Base-by-base conservation (phyloP, 31 red algal genomes). In the Endocladia muricata region DNA sequence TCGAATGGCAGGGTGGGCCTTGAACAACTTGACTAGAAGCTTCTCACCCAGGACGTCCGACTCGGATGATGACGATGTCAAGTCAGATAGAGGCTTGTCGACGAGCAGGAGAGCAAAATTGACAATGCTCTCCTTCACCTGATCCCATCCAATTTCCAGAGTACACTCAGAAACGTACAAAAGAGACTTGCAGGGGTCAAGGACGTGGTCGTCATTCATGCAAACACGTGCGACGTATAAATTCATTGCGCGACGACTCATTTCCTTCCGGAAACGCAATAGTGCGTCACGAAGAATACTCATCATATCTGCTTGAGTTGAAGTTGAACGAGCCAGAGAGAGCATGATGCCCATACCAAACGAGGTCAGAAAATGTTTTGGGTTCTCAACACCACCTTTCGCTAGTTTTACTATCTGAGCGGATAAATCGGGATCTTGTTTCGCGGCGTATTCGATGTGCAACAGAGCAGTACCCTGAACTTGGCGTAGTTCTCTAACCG, bases 381-480 rank as follows among this genome's bases (percentile, higher is more conserved):
- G 74, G 28, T 33, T 88, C 28, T 88, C 83, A 19, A 88, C 83
- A 55, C 83, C 83, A 25, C 54, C 37, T 40, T 88, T 88, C 8
- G 74, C 52, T 19, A 88, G 39, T 70, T 76, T 88, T 1, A 79
- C 47, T 28, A 88, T 73, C 47, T 88, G 74, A 48, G 28, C 40
- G 13, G 83, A 56, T 34, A 88, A 57, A 37, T 61, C 68, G 34
- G 83, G 83, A 66, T 88, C 83, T 55, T 88, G 83, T 57, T 73
- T 88, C 36, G 73, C 52, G 52, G 65, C 83, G 41, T 78, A 78
- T 51, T 88, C 83, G 41, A 88, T 88, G 31, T 88, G 83, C 31
- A 78, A 56, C 44, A 88, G 74, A 41, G 83, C 83, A n/a, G 83
- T 88, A 7, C 83, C 83, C 63, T 88, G 83, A n/a, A 88, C 74